Evolutionary conservation across 176 grass and related monocot species (phyloP), one percentile per base, ranked within the genome.

Genomic region (Areca catechu): DNA sequence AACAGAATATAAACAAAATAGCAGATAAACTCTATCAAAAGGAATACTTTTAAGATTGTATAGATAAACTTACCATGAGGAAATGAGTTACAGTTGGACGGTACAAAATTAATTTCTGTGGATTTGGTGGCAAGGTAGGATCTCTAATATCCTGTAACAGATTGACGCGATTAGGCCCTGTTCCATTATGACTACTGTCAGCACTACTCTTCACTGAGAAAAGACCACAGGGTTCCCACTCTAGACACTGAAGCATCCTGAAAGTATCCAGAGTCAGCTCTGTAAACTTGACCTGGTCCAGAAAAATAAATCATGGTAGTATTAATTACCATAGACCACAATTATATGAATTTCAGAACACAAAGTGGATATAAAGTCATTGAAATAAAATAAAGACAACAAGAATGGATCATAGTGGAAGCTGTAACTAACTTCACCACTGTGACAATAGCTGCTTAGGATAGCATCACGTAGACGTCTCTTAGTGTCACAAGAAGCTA

Each of bases 211-310:
- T 89, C 43, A 69, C 68, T 17, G 91, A 82, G 70, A 95, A 95
- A 21, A 79, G 81, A 65, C 91, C 91, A 30, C 79, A 83, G 49
- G 91, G 91, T 53, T 95, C 91, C 91, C 91, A 95, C 76, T 95
- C 91, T 17, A 95, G 74, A 69, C 83, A 86, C 58, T 95, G 90
- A 76, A 95, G 80, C 90, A 90, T 95, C 80, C 90, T 90, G 56
- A 90, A 95, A 59, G 78, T 71, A 62, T 95, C 90, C 70, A 95
- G 69, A 63, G 85, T 90, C 60, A 90, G 68, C 61, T 95, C 91
- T 29, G 86, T 82, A 65, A 90, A 95, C 76, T 90, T 95, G 48
- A 95, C 68, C 91, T 95, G 89, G 20, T 60, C 54, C 19, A 65
- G n/a, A 37, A 66, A 22, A 20, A 19, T 43, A 43, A 1, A 43